Base-by-base conservation (phyloP, 305 asterid species). In the Solanum hybrid region DNA sequence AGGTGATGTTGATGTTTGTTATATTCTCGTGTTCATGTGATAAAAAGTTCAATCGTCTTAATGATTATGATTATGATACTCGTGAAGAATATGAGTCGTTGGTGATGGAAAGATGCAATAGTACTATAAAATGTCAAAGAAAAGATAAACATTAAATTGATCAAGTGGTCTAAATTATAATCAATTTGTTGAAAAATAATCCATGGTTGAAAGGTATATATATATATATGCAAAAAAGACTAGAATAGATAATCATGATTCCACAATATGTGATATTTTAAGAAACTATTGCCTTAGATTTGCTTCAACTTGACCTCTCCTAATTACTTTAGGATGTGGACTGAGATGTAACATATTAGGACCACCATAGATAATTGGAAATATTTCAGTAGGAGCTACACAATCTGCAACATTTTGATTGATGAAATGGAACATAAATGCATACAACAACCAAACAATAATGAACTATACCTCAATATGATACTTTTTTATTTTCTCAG, bases 141-240 rank as follows among this genome's bases (percentile, higher is more conserved):
- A 81, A 82, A 82, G 87, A 82, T 82, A 42, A 26, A 37, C 82
- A 69, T 75, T 35, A 11, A 40, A 9, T 33, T 35, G 11, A 78
- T 86, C 83, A 9, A 64, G 88, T 86, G 84, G 84, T 24, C 40
- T 67, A 87, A 28, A 79, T 87, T 77, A 40, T 77, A 42, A 89
- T 51, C 26, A 14, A 71, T 29, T 29, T 46, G 28, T 29, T 46
- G 28, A 29, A 29, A 79, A 46, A 79, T 29, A 10, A 29, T 83
- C 11, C 29, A 29, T 46, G 67, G 40, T 37, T 46, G 87, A 37
- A 9, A 37, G 26, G 12, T 29, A 73, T 9, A 13, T 40, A 39
- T 39, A 40, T 40, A 40, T 40, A 40, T 34, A 76, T 13, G 1
- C 75, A 51, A 39, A 35, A 28, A 24, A 35, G 26, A 46, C 33